Evolutionary conservation across 2,329 filamentous ascomycete species (phyloP).

Genomic region (Talaromyces sp.): DNA sequence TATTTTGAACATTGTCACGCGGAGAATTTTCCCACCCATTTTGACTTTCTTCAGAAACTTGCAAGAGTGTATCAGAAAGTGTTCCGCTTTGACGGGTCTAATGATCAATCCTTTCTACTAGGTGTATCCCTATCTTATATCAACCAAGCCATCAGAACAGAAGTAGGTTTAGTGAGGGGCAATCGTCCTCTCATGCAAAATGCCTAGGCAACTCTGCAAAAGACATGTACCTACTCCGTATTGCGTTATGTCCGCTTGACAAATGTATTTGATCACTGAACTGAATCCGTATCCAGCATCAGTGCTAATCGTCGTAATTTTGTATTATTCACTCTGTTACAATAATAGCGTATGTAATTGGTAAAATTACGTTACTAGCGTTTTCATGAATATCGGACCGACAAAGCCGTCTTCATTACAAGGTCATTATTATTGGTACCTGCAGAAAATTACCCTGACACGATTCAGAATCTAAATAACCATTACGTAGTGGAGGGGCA

Average conservation of each 20-base stretch:
- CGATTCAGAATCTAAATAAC: background rate
- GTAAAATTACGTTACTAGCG: background rate
- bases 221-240: background rate
- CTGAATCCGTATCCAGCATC: background rate
- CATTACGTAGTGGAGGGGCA: background rate
- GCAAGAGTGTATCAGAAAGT: background rate
- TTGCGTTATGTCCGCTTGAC: background rate
- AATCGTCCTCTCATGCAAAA: background rate
- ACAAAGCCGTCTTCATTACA: background rate
- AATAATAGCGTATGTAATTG: background rate
- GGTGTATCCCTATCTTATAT: background rate
- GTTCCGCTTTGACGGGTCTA: background rate
- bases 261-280: background rate
- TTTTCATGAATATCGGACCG: background rate
- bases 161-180: background rate
- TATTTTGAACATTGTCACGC: constrained; percentile 15
- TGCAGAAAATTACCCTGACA: background rate
- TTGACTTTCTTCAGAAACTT: background rate
- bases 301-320: background rate
- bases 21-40: constrained; percentile 3
- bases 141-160: background rate
- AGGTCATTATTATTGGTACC: background rate
- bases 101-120: background rate
- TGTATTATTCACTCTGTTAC: background rate
- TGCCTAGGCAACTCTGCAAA: background rate